A percentile compares a stretch with the other conserved stretches of the same genome.
These are phyloP conservation scores for Colletotrichum falcatum DNA, from an alignment of 2,329 filamentous ascomycete species.

Conservation along the genomic window DNA sequence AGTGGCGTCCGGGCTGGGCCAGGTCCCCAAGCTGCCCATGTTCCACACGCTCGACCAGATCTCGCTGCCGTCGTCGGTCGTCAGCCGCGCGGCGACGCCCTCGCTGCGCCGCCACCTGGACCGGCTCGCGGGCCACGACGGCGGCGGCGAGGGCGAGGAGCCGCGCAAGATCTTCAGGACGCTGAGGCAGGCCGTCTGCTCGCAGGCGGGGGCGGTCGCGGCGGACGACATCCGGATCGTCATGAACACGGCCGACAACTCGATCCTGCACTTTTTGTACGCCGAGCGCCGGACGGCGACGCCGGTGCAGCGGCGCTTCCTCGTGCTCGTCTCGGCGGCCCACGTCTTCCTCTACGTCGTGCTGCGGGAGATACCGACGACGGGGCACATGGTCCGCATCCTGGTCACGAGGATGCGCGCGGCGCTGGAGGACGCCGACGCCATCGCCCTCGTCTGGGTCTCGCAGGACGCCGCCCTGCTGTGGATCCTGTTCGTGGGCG, in stretches of 20 bases:
- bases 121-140: constrained; percentile 23
- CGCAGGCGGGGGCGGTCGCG: constrained; percentile 25
- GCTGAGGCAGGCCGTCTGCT: constrained; percentile 35
- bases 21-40: constrained; percentile 38
- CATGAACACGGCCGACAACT: constrained; percentile 41
- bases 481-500: constrained; percentile 41
- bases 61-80: constrained; percentile 29
- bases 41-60: constrained; percentile 42
- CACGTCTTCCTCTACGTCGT: constrained; percentile 41
- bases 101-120: constrained; percentile 31
- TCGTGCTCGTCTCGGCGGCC: constrained; percentile 36
- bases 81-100: constrained; percentile 27
- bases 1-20: constrained; percentile 41
- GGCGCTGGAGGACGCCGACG: constrained; percentile 33
- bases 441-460: constrained; percentile 26
- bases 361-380: constrained; percentile 38
- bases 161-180: constrained; percentile 33
- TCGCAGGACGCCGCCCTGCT: constrained; percentile 28
- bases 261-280: constrained; percentile 40
- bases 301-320: constrained; percentile 21
- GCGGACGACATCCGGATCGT: constrained; percentile 41
- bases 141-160: constrained; percentile 20
- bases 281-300: constrained; percentile 26
- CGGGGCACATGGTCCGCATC: constrained; percentile 36
- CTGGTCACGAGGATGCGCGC: constrained; percentile 34